A percentile compares a stretch with the other conserved stretches of the same genome.
Conservation (phyloP, 306 rosid genomes). For the Trifolium repens region DNA sequence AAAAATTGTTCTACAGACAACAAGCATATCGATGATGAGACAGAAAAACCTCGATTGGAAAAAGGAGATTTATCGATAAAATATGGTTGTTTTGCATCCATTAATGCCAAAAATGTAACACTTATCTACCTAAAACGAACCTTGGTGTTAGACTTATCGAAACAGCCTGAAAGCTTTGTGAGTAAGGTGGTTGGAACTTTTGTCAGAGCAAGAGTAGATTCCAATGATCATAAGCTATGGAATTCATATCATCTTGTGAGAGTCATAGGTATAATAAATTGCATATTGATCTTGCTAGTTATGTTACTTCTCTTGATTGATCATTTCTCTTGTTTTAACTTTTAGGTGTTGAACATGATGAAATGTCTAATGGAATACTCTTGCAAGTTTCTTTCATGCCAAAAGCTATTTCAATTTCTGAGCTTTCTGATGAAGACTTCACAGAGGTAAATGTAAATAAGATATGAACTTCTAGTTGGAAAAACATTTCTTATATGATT, state of each 20-base stretch:
- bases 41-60: slow-evolving; percentile 35
- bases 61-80: slow-evolving; percentile 25
- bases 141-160: slow-evolving; percentile 56
- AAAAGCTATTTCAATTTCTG: slow-evolving; percentile 47
- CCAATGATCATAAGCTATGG: too few relatives aligned
- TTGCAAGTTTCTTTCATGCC: slow-evolving; percentile 58
- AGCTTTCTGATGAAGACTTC: too few relatives aligned
- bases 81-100: slow-evolving; percentile 50
- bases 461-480: too few relatives aligned
- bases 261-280: too few relatives aligned
- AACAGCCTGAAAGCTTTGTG: slow-evolving; percentile 51
- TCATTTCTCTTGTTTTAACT: too few relatives aligned
- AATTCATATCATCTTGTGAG: too few relatives aligned
- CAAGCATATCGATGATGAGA: slow-evolving; percentile 29
- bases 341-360: slow-evolving; percentile 40
- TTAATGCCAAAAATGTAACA: slow-evolving; percentile 48
- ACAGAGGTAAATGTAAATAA: too few relatives aligned
- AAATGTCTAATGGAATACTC: slow-evolving; percentile 39
- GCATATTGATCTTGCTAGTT: too few relatives aligned
- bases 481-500: too few relatives aligned
- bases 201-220: too few relatives aligned
- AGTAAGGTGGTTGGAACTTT: too few relatives aligned
- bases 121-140: slow-evolving; percentile 64
- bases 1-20: slow-evolving; percentile 23
- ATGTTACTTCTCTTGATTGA: too few relatives aligned